phyloP scores from a whole-genome alignment of 2,329 filamentous ascomycete species.

The Colletotrichum melonis region DNA sequence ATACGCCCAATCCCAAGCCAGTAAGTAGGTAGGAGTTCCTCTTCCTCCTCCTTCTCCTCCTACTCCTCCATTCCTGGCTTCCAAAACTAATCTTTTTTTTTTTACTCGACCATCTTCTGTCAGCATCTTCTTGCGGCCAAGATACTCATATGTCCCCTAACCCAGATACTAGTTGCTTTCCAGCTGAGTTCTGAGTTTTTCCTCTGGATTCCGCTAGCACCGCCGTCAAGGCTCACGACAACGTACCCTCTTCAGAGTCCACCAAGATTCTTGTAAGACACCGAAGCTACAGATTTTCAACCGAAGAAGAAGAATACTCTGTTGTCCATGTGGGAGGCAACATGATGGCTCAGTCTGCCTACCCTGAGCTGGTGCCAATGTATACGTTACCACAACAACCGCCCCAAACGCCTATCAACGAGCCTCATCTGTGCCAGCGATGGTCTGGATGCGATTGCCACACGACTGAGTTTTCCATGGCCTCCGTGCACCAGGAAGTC shows the following conservation, averaged over 20 bases:
- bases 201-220: neutral
- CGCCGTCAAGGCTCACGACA: neutral
- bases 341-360: neutral
- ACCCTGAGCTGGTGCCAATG: neutral
- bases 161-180: neutral
- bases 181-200: neutral
- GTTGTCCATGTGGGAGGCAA: neutral
- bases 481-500: neutral
- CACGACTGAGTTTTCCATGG: neutral
- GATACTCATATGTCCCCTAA: neutral
- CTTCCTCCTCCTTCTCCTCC: conserved; percentile 4
- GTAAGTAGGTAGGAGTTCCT: neutral
- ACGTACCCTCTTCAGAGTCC: neutral
- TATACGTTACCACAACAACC: neutral
- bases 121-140: neutral
- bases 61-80: neutral
- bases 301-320: neutral
- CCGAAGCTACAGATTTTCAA: neutral
- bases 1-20: too few relatives aligned
- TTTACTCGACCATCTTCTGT: neutral
- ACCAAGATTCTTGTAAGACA: neutral
- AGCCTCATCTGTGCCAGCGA: neutral
- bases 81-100: neutral
- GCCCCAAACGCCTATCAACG: neutral
- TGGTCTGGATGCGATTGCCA: conserved; percentile 6